These are phyloP conservation scores for Pleurotus ostreatus DNA, from an alignment of 768 basidiomycete genomes.

Conservation along the genomic window DNA sequence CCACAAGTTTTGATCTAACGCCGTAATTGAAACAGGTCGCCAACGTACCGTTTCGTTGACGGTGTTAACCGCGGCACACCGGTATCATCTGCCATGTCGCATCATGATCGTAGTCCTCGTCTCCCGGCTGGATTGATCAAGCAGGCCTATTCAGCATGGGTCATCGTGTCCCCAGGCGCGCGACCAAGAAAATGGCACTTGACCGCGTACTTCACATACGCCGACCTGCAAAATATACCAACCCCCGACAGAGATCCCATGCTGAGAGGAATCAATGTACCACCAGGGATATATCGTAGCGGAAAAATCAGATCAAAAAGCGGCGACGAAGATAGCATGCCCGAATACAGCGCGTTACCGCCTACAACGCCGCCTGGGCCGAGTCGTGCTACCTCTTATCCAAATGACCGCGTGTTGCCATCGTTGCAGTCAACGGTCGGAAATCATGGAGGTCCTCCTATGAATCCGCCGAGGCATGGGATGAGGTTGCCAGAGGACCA, in stretches of 20 bases:
- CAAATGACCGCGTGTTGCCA: conserved; percentile 28
- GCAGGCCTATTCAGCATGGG: conserved; percentile 70
- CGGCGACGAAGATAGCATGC: conserved; percentile 24
- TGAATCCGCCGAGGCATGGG: conserved; percentile 25
- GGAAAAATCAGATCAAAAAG: conserved; percentile 38
- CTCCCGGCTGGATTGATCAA: conserved; percentile 59
- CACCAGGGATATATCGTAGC: conserved; percentile 41
- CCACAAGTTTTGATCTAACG: too few relatives aligned
- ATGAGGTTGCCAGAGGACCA: conserved; percentile 52
- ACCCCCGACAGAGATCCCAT: conserved; percentile 42
- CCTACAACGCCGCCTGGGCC: conserved; percentile 2
- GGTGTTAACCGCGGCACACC: conserved; percentile 45
- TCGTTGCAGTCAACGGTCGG: conserved; percentile 37
- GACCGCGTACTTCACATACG: conserved; percentile 52
- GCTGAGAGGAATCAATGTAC: conserved; percentile 40
- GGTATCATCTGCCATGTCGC: conserved; percentile 50
- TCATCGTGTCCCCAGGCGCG: conserved; percentile 37
- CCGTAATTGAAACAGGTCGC: conserved; percentile 21
- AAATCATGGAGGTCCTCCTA: conserved; percentile 19
- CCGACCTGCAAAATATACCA: conserved; percentile 41
- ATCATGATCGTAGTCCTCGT: conserved; percentile 50
- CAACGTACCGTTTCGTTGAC: conserved; percentile 54
- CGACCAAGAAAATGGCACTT: conserved; percentile 64
- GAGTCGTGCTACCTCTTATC: conserved; percentile 13
- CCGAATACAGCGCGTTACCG: conserved; percentile 1